These are phyloP conservation scores for Euphorbia schlechtendalii DNA, from an alignment of 441 rosid genomes.

Conservation along the genomic window DNA sequence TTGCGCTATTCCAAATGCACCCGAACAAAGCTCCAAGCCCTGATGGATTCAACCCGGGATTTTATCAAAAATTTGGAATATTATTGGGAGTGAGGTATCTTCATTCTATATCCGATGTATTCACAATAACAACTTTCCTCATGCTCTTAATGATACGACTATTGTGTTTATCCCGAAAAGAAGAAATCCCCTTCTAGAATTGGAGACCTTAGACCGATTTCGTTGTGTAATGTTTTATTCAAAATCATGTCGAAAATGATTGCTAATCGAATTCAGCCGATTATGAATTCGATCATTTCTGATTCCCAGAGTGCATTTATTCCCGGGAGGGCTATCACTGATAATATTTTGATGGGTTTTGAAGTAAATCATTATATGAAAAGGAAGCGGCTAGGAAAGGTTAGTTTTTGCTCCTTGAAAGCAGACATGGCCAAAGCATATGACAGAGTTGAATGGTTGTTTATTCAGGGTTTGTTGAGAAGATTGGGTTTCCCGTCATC, in stretches of 20 bases:
- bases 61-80: background rate
- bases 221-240: background rate
- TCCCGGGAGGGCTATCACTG: background rate
- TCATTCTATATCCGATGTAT: background rate
- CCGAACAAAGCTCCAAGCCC: background rate
- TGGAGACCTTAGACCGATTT: background rate
- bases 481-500: background rate
- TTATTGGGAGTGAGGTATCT: background rate
- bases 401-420: background rate
- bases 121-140: background rate
- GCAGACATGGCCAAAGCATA: background rate
- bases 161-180: background rate
- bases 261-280: background rate
- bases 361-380: background rate
- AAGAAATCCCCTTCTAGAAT: background rate
- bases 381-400: background rate
- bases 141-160: background rate
- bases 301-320: background rate
- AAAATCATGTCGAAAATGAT: background rate
- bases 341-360: background rate
- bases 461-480: background rate
- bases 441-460: background rate
- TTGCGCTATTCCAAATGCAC: background rate
- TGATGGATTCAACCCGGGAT: background rate
- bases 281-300: background rate